Evolutionary conservation across 1,284 basidiomycete species (phyloP).

Genomic region (Puccinia horiana): DNA sequence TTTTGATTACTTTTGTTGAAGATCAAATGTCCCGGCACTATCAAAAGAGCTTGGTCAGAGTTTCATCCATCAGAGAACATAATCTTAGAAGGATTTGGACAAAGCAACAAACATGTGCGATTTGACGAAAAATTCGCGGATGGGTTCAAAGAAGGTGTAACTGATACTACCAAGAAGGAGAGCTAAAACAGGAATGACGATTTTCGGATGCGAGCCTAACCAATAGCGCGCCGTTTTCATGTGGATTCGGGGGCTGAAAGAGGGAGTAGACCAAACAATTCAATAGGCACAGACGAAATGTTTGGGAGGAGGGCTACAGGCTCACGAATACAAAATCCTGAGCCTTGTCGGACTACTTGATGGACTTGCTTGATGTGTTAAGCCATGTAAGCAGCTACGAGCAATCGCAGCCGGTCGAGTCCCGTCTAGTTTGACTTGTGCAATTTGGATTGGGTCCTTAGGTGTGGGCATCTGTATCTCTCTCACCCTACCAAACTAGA

Average conservation of each 20-base stretch:
- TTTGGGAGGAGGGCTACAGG: neutral
- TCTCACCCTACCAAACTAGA: slow-evolving; percentile 46
- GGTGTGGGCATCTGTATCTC: slow-evolving; percentile 27
- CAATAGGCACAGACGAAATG: neutral
- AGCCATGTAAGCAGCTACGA: slow-evolving; percentile 80
- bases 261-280: neutral
- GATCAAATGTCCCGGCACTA: slow-evolving; percentile 25
- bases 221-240: slow-evolving; percentile 78
- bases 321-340: slow-evolving; percentile 16
- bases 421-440: slow-evolving; percentile 53
- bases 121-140: slow-evolving; percentile 80
- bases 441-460: slow-evolving; percentile 43
- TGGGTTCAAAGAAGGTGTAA: slow-evolving; percentile 75
- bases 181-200: slow-evolving; percentile 78
- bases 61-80: slow-evolving; percentile 49
- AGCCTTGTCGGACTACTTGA: slow-evolving; percentile 31
- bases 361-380: slow-evolving; percentile 61
- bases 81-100: slow-evolving; percentile 50
- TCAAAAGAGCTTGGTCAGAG: neutral
- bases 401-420: slow-evolving; percentile 75
- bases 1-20: slow-evolving; percentile 24
- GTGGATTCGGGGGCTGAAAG: slow-evolving; percentile 62
- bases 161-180: slow-evolving; percentile 85
- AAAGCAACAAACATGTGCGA: slow-evolving; percentile 81
- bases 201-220: slow-evolving; percentile 79